Evolutionary conservation across 768 basidiomycete genomes (phyloP).

Genomic region (Kwoniella europaea): DNA sequence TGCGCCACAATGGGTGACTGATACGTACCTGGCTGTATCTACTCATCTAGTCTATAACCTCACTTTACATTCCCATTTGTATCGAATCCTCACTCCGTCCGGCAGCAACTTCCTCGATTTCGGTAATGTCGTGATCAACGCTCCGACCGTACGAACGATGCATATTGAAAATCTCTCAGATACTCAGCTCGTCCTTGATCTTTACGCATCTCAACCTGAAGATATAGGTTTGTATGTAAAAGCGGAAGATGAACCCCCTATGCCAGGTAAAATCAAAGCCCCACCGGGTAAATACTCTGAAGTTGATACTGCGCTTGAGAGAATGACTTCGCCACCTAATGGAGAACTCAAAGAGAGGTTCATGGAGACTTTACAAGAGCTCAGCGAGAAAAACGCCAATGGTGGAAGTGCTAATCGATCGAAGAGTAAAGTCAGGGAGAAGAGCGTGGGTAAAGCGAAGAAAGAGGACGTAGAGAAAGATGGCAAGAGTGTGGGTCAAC

Average conservation of each 20-base stretch:
- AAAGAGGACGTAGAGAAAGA: constrained; percentile 16
- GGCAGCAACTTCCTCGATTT: constrained; percentile 57
- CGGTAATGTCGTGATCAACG: constrained; percentile 52
- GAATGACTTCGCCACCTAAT: constrained; percentile 38
- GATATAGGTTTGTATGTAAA: constrained; percentile 54
- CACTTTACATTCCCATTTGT: constrained; percentile 55
- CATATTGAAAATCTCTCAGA: constrained; percentile 48
- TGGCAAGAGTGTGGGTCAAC: constrained; percentile 33
- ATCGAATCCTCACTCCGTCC: constrained; percentile 55
- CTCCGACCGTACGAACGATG: constrained; percentile 49
- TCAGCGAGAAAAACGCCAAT: constrained; percentile 15
- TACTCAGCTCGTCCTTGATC: constrained; percentile 37
- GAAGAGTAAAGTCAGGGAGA: constrained; percentile 28
- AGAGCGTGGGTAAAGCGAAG: constrained; percentile 17
- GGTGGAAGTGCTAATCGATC: constrained; percentile 1
- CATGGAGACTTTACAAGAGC: constrained; percentile 52
- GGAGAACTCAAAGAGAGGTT: constrained; percentile 55
- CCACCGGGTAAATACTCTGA: constrained; percentile 28
- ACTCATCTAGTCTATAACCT: constrained; percentile 44
- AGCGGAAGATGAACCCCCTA: constrained; percentile 37
- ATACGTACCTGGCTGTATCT: neutral
- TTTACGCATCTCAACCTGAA: constrained; percentile 52
- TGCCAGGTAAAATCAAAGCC: neutral
- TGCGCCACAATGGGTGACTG: neutral
- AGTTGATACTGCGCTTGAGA: constrained; percentile 13